These are phyloP conservation scores for Ogataea hybrid DNA, from an alignment of 1,139 yeast species.

Conservation along the genomic window DNA sequence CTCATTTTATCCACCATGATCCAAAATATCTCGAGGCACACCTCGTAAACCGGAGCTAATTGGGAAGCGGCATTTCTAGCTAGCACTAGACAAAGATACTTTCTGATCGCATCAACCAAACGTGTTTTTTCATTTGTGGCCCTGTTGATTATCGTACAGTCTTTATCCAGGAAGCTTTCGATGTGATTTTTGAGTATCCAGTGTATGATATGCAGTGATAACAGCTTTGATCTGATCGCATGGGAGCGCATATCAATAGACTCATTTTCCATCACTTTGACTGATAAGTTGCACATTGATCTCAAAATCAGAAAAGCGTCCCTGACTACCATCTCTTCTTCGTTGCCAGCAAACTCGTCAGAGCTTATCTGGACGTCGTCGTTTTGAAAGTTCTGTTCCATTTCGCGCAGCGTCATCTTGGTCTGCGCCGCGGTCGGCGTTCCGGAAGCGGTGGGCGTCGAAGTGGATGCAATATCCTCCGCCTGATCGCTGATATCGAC, in stretches of 20 bases:
- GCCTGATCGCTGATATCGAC: neutral
- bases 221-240: conserved; percentile 83
- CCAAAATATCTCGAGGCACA: conserved; percentile 93
- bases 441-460: conserved; percentile 15
- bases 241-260: conserved; percentile 84
- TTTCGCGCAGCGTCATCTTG: conserved; percentile 44
- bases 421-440: conserved; percentile 21
- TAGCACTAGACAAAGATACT: conserved; percentile 76
- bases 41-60: conserved; percentile 87
- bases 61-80: conserved; percentile 94
- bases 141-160: conserved; percentile 57
- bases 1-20: conserved; percentile 77
- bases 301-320: conserved; percentile 93
- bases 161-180: conserved; percentile 70
- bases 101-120: conserved; percentile 78
- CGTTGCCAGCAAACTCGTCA: conserved; percentile 48
- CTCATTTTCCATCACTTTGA: conserved; percentile 74
- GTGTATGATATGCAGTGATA: conserved; percentile 86
- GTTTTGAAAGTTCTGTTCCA: conserved; percentile 42
- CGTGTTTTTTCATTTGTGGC: conserved; percentile 59
- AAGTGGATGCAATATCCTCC: conserved; percentile 5
- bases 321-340: conserved; percentile 68
- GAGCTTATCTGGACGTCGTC: conserved; percentile 57
- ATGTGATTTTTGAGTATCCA: conserved; percentile 83
- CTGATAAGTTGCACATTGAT: conserved; percentile 91